phyloP scores from a whole-genome alignment of 2,329 filamentous ascomycete genomes.

The Venturia oleaginea region DNA sequence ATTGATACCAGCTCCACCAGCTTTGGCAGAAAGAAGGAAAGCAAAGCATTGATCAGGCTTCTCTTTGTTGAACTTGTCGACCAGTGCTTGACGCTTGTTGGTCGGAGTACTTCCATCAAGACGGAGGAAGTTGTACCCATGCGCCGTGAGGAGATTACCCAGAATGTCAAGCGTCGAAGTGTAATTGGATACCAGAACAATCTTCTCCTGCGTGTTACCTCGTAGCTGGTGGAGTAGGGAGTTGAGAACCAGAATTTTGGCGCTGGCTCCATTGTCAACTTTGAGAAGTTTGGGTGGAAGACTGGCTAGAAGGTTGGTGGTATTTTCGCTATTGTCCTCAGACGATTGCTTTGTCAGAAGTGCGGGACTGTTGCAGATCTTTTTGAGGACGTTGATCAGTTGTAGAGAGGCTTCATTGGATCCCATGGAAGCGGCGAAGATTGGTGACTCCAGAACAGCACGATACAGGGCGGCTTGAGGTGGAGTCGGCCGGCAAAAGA shows the following conservation, averaged over 20 bases:
- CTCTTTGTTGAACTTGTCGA: constrained; percentile 60
- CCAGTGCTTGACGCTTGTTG: constrained; percentile 55
- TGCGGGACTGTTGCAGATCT: constrained; percentile 63
- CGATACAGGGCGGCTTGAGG: constrained; percentile 54
- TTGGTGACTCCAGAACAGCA: constrained; percentile 53
- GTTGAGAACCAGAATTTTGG: constrained; percentile 60
- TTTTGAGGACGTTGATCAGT: constrained; percentile 64
- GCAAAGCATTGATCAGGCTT: constrained; percentile 51
- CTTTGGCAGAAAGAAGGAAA: constrained; percentile 64
- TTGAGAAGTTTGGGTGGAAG: constrained; percentile 49
- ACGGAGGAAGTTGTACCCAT: constrained; percentile 55
- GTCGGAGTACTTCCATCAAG: constrained; percentile 59
- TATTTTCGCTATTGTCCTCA: constrained; percentile 39
- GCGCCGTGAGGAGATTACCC: constrained; percentile 48
- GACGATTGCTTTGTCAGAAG: constrained; percentile 45
- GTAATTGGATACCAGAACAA: constrained; percentile 69
- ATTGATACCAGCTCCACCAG: constrained; percentile 61
- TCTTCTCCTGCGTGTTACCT: constrained; percentile 51
- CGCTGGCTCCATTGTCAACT: constrained; percentile 46
- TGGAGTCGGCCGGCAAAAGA: constrained; percentile 55
- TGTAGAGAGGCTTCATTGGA: constrained; percentile 55
- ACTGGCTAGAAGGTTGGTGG: constrained; percentile 36
- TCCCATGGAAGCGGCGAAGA: constrained; percentile 53
- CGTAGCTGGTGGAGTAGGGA: constrained; percentile 53
- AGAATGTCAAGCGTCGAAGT: constrained; percentile 63